A percentile compares a stretch with the other conserved stretches of the same genome.
Evolutionary conservation across 2,329 filamentous ascomycete genomes (phyloP).

Genomic region (Microdochium paspali): DNA sequence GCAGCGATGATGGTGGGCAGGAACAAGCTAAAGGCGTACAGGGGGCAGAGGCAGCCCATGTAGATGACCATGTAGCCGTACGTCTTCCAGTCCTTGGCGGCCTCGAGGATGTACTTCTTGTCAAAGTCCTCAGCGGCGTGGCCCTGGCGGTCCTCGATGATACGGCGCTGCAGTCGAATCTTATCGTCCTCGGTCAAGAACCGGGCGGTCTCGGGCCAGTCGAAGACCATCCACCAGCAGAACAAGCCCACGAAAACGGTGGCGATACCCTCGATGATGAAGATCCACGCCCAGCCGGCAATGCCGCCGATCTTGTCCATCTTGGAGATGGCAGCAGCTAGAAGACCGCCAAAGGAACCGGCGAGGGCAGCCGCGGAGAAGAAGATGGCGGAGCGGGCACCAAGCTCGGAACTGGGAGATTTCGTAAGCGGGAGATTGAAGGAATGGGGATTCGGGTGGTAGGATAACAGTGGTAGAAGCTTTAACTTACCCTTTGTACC

Average conservation of each 20-base stretch:
- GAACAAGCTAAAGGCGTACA: constrained; percentile 72
- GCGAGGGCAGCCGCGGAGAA: constrained; percentile 75
- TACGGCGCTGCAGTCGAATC: constrained; percentile 58
- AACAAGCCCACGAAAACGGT: constrained; percentile 59
- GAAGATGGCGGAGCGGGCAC: constrained; percentile 71
- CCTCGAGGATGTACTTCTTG: constrained; percentile 61
- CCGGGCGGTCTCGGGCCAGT: constrained; percentile 68
- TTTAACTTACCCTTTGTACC: constrained; percentile 50
- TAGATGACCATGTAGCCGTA: constrained; percentile 50
- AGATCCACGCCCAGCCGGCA: constrained; percentile 56
- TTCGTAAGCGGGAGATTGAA: no score
- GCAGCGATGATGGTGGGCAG: constrained; percentile 66
- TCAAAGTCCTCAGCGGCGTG: constrained; percentile 72
- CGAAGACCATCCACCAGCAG: constrained; percentile 71
- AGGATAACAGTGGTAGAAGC: no score
- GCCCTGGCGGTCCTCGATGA: constrained; percentile 62
- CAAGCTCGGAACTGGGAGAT: constrained; percentile 54
- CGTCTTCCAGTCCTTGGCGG: constrained; percentile 73
- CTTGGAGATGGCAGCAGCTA: constrained; percentile 61
- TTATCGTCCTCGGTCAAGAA: constrained; percentile 67
- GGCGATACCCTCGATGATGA: constrained; percentile 60
- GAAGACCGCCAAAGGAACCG: constrained; percentile 67
- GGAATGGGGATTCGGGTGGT: no score
- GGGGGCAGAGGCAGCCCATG: constrained; percentile 63
- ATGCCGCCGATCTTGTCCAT: constrained; percentile 55